Evolutionary conservation across 768 basidiomycete genomes (phyloP).

Genomic region (Gyrodon lividus): DNA sequence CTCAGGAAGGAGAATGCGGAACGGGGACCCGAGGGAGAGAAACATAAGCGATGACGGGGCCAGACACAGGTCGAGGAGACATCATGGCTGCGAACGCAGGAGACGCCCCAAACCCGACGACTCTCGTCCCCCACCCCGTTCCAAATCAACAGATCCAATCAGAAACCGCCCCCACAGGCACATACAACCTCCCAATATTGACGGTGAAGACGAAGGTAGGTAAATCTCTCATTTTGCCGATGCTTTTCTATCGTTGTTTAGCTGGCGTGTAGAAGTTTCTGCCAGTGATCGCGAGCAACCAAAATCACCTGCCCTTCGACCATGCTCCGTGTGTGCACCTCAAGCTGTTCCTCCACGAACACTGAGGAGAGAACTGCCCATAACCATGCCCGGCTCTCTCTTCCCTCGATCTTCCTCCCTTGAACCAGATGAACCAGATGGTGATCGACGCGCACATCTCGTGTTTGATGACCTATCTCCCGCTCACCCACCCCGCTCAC

Average conservation of each 20-base stretch:
- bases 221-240: not conserved
- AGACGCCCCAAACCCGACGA: constrained; percentile 5
- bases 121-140: constrained; percentile 16
- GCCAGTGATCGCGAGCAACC: constrained; percentile 21
- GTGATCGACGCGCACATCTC: not conserved
- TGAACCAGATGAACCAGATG: constrained; percentile 39
- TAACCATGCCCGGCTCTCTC: constrained; percentile 78
- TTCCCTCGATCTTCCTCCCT: constrained; percentile 73
- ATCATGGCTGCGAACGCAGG: constrained; percentile 10
- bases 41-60: constrained; percentile 15
- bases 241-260: constrained; percentile 6
- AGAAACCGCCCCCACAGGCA: constrained; percentile 4
- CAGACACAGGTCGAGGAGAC: constrained; percentile 4
- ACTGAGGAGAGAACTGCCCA: constrained; percentile 36
- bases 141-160: constrained; percentile 19
- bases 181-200: constrained; percentile 1
- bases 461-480: not conserved
- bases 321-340: constrained; percentile 12
- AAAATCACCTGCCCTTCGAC: constrained; percentile 15
- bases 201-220: constrained; percentile 24
- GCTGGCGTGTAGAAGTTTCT: constrained; percentile 17
- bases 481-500: not conserved
- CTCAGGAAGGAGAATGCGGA: constrained; percentile 5
- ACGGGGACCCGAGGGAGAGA: constrained; percentile 8
- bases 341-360: constrained; percentile 32